Percentiles rank a stretch among this genome's conserved stretches.
Evolutionary conservation across 257 asterid genomes (phyloP).

Genomic region (Solanum bulbocastanum): DNA sequence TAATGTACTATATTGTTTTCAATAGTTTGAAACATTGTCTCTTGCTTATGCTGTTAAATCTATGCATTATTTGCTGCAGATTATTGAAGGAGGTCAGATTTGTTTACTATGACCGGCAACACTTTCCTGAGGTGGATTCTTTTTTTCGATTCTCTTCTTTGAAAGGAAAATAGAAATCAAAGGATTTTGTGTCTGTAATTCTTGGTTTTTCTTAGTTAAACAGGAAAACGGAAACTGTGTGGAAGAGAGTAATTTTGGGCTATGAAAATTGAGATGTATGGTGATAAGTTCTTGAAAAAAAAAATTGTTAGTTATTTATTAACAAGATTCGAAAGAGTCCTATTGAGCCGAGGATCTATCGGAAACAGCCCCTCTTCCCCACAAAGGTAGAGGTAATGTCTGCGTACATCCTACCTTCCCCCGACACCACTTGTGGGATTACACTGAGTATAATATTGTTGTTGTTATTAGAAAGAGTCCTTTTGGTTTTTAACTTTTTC

Average conservation of each 20-base stretch:
- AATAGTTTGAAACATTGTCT: not conserved
- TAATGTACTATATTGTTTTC: not conserved
- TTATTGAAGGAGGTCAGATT: slow-evolving; percentile 23
- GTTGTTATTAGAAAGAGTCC: slow-evolving; percentile 1
- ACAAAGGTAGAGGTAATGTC: not conserved
- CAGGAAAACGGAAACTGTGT: not conserved
- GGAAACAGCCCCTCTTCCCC: not conserved
- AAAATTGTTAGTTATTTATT: slow-evolving; percentile 14
- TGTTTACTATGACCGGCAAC: not conserved
- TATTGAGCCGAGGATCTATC: not conserved
- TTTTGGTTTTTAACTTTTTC: slow-evolving; percentile 27
- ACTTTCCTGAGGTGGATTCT: slow-evolving; percentile 5
- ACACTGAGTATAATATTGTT: not conserved
- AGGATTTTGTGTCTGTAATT: not conserved
- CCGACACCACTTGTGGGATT: not conserved
- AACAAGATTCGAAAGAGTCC: slow-evolving; percentile 7
- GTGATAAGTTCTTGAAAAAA: not conserved
- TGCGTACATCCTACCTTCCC: not conserved
- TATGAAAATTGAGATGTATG: slow-evolving; percentile 11
- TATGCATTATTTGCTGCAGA: slow-evolving; percentile 18
- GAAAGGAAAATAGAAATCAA: not conserved
- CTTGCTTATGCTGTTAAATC: not conserved
- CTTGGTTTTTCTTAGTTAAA: not conserved
- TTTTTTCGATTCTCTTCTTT: not conserved
- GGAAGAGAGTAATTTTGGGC: slow-evolving; percentile 19